Percentiles rank a stretch among this genome's conserved stretches.
Evolutionary conservation across 2,329 filamentous ascomycete species (phyloP).

Genomic region (Stemphylium vesicarium): DNA sequence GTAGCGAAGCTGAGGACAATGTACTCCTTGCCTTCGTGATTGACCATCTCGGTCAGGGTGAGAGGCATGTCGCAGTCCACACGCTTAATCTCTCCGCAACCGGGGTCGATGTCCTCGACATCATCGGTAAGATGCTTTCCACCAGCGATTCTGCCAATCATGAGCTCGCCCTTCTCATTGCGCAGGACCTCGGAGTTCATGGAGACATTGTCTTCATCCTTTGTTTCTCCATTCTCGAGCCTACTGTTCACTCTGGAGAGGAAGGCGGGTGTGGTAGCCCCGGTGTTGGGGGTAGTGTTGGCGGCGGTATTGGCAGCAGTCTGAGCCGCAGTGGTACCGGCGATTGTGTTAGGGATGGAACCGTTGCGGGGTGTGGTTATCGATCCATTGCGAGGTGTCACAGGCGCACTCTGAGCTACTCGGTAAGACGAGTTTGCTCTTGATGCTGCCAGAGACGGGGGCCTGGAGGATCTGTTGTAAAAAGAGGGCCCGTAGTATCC

Average conservation of each 20-base stretch:
- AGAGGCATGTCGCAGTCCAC: slow-evolving; percentile 38
- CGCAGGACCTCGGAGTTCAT: slow-evolving; percentile 23
- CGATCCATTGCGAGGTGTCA: slow-evolving; percentile 22
- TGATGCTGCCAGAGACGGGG: slow-evolving; percentile 20
- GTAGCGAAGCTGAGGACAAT: slow-evolving; percentile 35
- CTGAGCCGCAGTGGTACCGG: slow-evolving; percentile 16
- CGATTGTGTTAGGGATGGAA: slow-evolving; percentile 16
- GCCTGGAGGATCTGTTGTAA: slow-evolving; percentile 15
- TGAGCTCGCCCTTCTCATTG: slow-evolving; percentile 33
- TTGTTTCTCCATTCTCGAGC: slow-evolving; percentile 4
- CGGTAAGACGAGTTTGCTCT: slow-evolving; percentile 21
- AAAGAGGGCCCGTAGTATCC: slow-evolving; percentile 28
- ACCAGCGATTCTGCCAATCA: slow-evolving; percentile 32
- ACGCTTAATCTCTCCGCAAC: slow-evolving; percentile 32
- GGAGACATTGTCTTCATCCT: not conserved
- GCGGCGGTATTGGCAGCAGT: slow-evolving; percentile 20
- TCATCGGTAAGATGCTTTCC: slow-evolving; percentile 30
- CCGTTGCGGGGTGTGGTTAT: slow-evolving; percentile 19
- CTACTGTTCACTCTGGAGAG: slow-evolving; percentile 23
- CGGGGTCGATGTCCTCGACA: slow-evolving; percentile 31
- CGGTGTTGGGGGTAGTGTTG: slow-evolving; percentile 20
- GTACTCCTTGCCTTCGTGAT: slow-evolving; percentile 34
- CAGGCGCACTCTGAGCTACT: slow-evolving; percentile 17
- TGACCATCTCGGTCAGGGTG: slow-evolving; percentile 34
- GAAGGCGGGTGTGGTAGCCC: slow-evolving; percentile 16